Evolutionary conservation across 2,329 filamentous ascomycete genomes (phyloP).

Genomic region (Neocatenulostroma microsporum): DNA sequence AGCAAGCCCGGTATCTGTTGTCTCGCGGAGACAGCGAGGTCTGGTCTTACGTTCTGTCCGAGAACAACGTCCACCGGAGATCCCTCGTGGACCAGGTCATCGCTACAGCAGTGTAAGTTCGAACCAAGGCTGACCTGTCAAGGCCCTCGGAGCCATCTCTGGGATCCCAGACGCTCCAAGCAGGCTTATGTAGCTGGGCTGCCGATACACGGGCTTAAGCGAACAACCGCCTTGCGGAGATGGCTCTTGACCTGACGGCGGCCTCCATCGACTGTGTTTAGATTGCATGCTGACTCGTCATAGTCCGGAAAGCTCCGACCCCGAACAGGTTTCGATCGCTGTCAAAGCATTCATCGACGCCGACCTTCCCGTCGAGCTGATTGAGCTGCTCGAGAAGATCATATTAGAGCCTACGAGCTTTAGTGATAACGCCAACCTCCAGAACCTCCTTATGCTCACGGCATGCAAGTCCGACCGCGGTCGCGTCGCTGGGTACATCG

Average conservation of each 20-base stretch:
- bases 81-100: constrained; percentile 95
- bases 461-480: constrained; percentile 94
- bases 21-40: constrained; percentile 84
- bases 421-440: constrained; percentile 92
- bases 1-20: constrained; percentile 90
- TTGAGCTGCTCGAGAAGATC: constrained; percentile 97
- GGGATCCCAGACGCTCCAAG: too few species aligned
- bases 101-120: constrained; percentile 85
- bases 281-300: too few species aligned
- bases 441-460: constrained; percentile 93
- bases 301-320: constrained; percentile 79
- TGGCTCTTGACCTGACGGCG: too few species aligned
- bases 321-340: constrained; percentile 88
- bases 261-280: too few species aligned
- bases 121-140: too few species aligned
- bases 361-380: constrained; percentile 86
- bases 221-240: too few species aligned
- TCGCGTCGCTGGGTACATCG: constrained; percentile 92
- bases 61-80: constrained; percentile 91
- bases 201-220: too few species aligned
- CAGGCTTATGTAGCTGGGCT: too few species aligned
- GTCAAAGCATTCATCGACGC: constrained; percentile 87
- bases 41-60: constrained; percentile 88
- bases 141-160: too few species aligned
- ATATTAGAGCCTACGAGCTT: constrained; percentile 98